Conservation (phyloP, 495 filamentous ascomycete genomes). For the Neurospora tetraspora region DNA sequence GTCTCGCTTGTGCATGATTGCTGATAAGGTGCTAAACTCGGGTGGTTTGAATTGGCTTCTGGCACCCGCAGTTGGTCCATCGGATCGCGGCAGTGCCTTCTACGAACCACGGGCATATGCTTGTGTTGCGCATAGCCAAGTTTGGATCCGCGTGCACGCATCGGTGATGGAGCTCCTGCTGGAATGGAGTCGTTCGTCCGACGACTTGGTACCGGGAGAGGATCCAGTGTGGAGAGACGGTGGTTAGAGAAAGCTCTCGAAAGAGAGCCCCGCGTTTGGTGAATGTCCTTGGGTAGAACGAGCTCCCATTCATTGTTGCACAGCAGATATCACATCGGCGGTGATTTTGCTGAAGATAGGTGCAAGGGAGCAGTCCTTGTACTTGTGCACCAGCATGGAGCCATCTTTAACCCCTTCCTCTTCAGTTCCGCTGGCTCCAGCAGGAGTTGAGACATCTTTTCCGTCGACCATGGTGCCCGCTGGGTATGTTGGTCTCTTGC, state of each 20-base stretch:
- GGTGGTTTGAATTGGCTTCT: neutral
- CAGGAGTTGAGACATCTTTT: slow-evolving; percentile 28
- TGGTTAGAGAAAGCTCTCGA: neutral
- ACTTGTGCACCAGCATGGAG: slow-evolving; percentile 62
- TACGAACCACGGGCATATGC: neutral
- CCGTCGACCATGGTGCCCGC: slow-evolving; percentile 39
- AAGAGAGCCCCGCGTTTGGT: neutral
- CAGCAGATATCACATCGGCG: slow-evolving; percentile 14
- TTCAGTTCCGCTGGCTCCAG: neutral
- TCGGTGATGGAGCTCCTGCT: neutral
- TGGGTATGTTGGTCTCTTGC: slow-evolving; percentile 39
- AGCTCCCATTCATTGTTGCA: neutral
- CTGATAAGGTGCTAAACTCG: neutral
- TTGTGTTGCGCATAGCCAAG: neutral
- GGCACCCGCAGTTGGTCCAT: neutral
- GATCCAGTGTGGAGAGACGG: neutral
- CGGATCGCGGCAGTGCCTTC: neutral
- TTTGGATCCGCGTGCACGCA: neutral
- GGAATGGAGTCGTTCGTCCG: neutral
- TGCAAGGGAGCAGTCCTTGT: slow-evolving; percentile 65
- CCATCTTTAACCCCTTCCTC: slow-evolving; percentile 34
- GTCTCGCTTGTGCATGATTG: neutral
- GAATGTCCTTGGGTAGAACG: neutral
- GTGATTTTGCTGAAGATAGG: slow-evolving; percentile 60
- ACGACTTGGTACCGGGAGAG: neutral